A percentile compares a stretch with the other conserved stretches of the same genome.
Evolutionary conservation across 768 basidiomycete species (phyloP).

Genomic region (Leccinum sublutescens): DNA sequence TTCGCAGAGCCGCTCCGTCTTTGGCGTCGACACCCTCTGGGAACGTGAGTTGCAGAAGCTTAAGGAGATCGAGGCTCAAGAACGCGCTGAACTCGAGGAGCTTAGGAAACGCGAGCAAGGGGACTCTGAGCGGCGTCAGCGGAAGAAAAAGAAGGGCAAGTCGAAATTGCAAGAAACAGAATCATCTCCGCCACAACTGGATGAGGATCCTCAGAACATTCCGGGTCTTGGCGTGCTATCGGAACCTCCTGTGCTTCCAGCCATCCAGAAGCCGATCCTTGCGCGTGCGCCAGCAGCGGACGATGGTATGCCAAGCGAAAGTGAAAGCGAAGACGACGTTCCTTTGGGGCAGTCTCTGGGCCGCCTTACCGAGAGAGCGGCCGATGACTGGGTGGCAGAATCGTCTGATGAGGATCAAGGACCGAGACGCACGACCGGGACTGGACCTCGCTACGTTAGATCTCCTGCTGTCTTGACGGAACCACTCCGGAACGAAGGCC

Average conservation of each 20-base stretch:
- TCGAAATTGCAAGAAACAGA: slow-evolving; percentile 48
- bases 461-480: slow-evolving; percentile 9
- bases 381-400: slow-evolving; percentile 45
- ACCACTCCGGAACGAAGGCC: neutral
- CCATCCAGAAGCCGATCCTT: slow-evolving; percentile 34
- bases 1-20: slow-evolving; percentile 70
- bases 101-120: slow-evolving; percentile 45
- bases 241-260: slow-evolving; percentile 33
- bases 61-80: slow-evolving; percentile 69
- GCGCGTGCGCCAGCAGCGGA: slow-evolving; percentile 30
- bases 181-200: slow-evolving; percentile 25
- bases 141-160: slow-evolving; percentile 43
- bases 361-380: slow-evolving; percentile 20
- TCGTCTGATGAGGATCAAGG: slow-evolving; percentile 64
- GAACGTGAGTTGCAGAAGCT: slow-evolving; percentile 83
- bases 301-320: slow-evolving; percentile 47
- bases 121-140: slow-evolving; percentile 38
- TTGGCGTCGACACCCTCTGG: slow-evolving; percentile 93
- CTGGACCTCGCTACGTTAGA: slow-evolving; percentile 47
- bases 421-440: slow-evolving; percentile 56
- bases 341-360: slow-evolving; percentile 22
- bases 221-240: slow-evolving; percentile 17
- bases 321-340: slow-evolving; percentile 48
- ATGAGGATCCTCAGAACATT: slow-evolving; percentile 34
- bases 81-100: slow-evolving; percentile 57